A percentile compares a stretch with the other conserved stretches of the same genome.
These are phyloP conservation scores for Jacaranda mimosifolia DNA, from an alignment of 257 asterid genomes.

Conservation along the genomic window DNA sequence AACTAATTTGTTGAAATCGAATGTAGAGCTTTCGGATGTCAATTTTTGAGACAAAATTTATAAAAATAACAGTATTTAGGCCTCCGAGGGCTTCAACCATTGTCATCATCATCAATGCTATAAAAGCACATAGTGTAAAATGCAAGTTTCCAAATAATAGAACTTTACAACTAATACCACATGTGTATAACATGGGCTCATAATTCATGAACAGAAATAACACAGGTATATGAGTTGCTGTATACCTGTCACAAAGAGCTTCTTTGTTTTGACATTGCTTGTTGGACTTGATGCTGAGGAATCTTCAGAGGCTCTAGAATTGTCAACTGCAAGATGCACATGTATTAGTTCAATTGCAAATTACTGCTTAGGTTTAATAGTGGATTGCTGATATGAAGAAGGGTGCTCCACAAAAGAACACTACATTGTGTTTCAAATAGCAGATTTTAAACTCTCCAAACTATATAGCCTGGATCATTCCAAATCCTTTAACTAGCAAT, in stretches of 20 bases:
- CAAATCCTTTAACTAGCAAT: no score
- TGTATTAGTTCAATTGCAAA: no score
- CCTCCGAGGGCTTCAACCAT: background rate
- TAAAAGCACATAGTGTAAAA: background rate
- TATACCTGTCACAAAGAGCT: slow-evolving; percentile 89
- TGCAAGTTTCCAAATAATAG: background rate
- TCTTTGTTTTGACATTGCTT: slow-evolving; percentile 74
- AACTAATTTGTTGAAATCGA: background rate
- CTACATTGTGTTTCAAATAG: no score
- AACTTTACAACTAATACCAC: slow-evolving; percentile 4
- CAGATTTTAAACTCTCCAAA: no score
- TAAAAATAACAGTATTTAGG: background rate
- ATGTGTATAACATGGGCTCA: slow-evolving; percentile 6
- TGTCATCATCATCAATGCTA: slow-evolving; percentile 1
- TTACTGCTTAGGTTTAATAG: background rate
- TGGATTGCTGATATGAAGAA: no score
- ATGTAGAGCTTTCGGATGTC: background rate
- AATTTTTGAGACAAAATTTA: background rate
- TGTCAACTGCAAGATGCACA: no score
- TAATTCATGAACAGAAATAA: background rate
- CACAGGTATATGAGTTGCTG: slow-evolving; percentile 23
- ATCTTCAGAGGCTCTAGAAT: slow-evolving; percentile 44
- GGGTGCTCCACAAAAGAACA: no score
- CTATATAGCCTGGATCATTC: no score
- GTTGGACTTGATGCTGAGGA: slow-evolving; percentile 51